These are phyloP conservation scores for Claviceps pusilla DNA, from an alignment of 2,329 filamentous ascomycete species.

Conservation along the genomic window DNA sequence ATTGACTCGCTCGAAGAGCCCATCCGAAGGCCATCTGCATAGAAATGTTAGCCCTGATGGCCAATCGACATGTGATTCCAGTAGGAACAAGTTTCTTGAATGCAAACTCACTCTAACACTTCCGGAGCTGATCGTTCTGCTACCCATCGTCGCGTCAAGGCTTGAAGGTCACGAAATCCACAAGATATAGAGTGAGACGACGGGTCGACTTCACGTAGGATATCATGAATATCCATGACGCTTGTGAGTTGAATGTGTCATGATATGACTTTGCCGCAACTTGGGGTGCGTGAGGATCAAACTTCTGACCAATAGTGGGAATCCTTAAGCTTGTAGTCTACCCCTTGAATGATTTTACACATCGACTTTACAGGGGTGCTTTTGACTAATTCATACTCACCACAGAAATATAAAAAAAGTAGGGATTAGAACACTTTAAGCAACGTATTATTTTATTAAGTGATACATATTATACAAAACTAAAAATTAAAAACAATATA, in stretches of 20 bases:
- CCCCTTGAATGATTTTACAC: too few relatives aligned
- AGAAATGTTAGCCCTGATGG: neutral
- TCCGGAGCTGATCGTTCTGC: conserved; percentile 83
- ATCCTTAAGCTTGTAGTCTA: too few relatives aligned
- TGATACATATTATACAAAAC: too few relatives aligned
- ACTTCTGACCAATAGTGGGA: neutral
- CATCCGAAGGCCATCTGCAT: conserved; percentile 49
- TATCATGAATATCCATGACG: conserved; percentile 65
- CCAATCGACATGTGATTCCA: neutral
- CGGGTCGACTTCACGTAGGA: conserved; percentile 58
- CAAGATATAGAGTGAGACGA: conserved; percentile 36
- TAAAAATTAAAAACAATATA: too few relatives aligned
- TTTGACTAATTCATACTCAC: too few relatives aligned
- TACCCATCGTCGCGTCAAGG: conserved; percentile 82
- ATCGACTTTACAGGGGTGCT: too few relatives aligned
- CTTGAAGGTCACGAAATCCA: conserved; percentile 64
- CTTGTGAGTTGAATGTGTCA: neutral
- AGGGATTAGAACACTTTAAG: too few relatives aligned
- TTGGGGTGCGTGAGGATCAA: neutral
- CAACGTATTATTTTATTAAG: too few relatives aligned
- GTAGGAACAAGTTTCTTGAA: neutral
- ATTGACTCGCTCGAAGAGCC: conserved; percentile 70
- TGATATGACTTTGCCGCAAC: neutral
- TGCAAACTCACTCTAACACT: conserved; percentile 53
- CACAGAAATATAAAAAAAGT: too few relatives aligned